Evolutionary conservation across 345 rosid genomes (phyloP), one percentile per base, ranked within the genome.

Genomic region (Trapa incisa): DNA sequence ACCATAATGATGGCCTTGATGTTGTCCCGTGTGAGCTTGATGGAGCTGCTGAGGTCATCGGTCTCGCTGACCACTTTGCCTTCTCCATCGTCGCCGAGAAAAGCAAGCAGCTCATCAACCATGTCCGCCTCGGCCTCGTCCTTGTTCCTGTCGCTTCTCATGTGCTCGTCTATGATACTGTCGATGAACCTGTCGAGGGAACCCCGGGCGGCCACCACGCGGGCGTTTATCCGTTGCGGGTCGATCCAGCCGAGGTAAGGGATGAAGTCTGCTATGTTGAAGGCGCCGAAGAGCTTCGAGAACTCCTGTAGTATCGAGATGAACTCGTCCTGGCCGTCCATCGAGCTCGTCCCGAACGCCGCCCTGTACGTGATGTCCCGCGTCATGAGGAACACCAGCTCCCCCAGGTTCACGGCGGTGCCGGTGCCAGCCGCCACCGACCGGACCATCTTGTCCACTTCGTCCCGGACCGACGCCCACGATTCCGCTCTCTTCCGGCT

Each of bases 1-100:
- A 92, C 98, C 97, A 93, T 93, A 80, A 93, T 85, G 64, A 92
- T 86, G 62, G 96, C 98, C 76, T 93, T 90, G 78, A 93, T 93
- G 79, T 86, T 85, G 61, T 85, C 89, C 56, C 78, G 80, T 0
- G 96, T 88, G 62, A 93, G 81, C 52, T 68, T 85, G 68, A 90
- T 77, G 43, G 94, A 60, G 67, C 83, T 89, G 17, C 83, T 89
- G 2, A 84, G 72, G 77, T 89, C 80, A 0, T 78, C 86, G 0
- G 85, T 79, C 65, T 86, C 83, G 41, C 72, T 74, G 29, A 22
- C 29, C 36, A 82, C 86, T 77, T 76, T 82, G 0, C 80, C 80
- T 29, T 84, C 96, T 29, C 84, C 96, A 3, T 95, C 94, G 45
- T 84, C 94, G 45, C 85, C 77, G 48, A 82, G 86, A 74, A 85